Conservation (phyloP, 257 asterid species). For the Prunella vulgaris region DNA sequence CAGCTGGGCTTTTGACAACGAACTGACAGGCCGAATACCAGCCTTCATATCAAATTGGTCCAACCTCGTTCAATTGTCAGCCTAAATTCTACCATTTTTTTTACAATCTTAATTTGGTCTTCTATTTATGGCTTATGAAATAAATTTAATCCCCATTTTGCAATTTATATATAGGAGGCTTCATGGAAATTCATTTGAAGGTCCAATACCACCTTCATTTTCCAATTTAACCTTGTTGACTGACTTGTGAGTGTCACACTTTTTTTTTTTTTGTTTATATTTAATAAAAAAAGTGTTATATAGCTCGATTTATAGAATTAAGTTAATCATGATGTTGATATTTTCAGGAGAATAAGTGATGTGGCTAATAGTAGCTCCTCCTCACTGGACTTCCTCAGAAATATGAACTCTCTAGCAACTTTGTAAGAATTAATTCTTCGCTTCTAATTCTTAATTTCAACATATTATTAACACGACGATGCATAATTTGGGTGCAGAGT, state of each 20-base stretch:
- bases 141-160: constrained; percentile 10
- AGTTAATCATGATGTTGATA: too few species aligned
- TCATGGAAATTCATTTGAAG: constrained; percentile 76
- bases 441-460: neutral
- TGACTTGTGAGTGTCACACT: constrained; percentile 60
- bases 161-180: constrained; percentile 45
- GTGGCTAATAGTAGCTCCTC: constrained; percentile 64
- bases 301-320: too few species aligned
- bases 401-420: constrained; percentile 43
- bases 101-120: too few species aligned
- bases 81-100: too few species aligned
- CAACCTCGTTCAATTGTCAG: constrained; percentile 50
- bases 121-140: neutral
- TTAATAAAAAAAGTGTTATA: neutral
- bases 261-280: neutral
- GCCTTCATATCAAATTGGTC: constrained; percentile 72
- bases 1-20: constrained; percentile 67
- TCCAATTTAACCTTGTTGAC: constrained; percentile 54
- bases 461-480: too few species aligned
- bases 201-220: constrained; percentile 69
- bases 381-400: constrained; percentile 52
- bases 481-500: constrained; percentile 33
- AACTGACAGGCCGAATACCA: constrained; percentile 62
- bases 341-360: constrained; percentile 74
- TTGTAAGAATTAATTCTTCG: constrained; percentile 47